Evolutionary conservation across 1,284 basidiomycete genomes (phyloP).

Genomic region (Meripilus lineatus): DNA sequence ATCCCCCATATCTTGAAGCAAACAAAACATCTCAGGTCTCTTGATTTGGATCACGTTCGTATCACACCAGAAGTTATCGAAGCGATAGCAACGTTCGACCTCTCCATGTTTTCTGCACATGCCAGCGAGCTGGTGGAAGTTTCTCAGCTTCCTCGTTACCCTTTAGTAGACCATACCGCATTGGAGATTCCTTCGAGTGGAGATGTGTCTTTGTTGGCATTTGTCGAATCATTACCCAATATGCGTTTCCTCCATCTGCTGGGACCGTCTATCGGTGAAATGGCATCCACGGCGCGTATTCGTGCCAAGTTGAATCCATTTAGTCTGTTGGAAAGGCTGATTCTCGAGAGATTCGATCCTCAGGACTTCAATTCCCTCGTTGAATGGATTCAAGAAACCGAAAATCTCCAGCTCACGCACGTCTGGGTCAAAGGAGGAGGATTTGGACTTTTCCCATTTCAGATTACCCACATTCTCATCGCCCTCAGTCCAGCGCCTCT

Average conservation of each 20-base stretch:
- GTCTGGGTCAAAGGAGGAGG: background rate
- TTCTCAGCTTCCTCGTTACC: background rate
- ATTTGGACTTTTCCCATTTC: background rate
- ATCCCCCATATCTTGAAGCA: too few species aligned
- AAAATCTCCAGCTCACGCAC: constrained; percentile 2
- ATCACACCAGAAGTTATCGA: too few species aligned
- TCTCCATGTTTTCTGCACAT: too few species aligned
- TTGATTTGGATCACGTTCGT: too few species aligned
- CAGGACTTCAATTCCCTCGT: background rate
- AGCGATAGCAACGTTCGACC: too few species aligned
- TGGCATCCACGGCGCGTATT: background rate
- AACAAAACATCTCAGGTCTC: too few species aligned
- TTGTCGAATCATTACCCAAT: too few species aligned
- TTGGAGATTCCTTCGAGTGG: too few species aligned
- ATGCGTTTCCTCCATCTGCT: background rate
- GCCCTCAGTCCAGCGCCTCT: background rate
- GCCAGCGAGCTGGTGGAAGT: too few species aligned
- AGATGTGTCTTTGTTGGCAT: too few species aligned
- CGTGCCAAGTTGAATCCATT: background rate
- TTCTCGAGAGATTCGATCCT: background rate
- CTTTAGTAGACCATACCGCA: background rate
- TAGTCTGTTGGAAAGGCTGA: background rate
- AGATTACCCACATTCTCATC: background rate
- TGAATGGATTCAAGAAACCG: background rate
- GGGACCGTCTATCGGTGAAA: background rate